Conservation (phyloP, 805 yeast species). For the Yarrowia hollandica region DNA sequence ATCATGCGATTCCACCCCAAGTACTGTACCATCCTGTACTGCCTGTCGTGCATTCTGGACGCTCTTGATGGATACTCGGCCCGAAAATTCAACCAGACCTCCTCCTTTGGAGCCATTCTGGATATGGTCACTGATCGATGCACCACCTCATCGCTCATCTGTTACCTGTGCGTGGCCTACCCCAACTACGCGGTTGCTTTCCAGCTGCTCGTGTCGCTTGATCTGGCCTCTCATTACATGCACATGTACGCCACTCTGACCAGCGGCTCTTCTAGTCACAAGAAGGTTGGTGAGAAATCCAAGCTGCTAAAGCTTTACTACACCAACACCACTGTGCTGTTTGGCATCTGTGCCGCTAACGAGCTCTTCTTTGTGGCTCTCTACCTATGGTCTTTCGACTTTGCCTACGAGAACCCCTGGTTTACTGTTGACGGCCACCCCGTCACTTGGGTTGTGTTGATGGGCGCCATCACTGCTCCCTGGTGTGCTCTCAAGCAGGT, state of each 20-base stretch:
- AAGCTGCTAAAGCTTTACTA: conserved; percentile 81
- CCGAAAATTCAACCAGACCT: conserved; percentile 80
- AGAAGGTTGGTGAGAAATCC: conserved; percentile 71
- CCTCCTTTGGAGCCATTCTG: conserved; percentile 91
- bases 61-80: conserved; percentile 98
- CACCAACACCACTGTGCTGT: conserved; percentile 78
- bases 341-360: conserved; percentile 87
- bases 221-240: conserved; percentile 91
- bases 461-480: conserved; percentile 68
- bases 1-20: conserved; percentile 85
- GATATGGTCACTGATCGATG: conserved; percentile 99
- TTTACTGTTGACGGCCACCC: conserved; percentile 45
- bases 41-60: conserved; percentile 86
- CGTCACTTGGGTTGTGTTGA: conserved; percentile 59
- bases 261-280: conserved; percentile 79
- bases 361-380: conserved; percentile 90
- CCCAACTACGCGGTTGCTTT: conserved; percentile 69
- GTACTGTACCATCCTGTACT: conserved; percentile 72
- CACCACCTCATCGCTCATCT: conserved; percentile 90
- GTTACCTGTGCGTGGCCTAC: conserved; percentile 77
- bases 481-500: conserved; percentile 88
- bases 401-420: conserved; percentile 36
- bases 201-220: conserved; percentile 79
- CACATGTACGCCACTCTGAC: conserved; percentile 95
- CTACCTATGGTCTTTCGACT: conserved; percentile 69